Evolutionary conservation across 1,284 basidiomycete genomes (phyloP).

Genomic region (Ustilago cynodontis): DNA sequence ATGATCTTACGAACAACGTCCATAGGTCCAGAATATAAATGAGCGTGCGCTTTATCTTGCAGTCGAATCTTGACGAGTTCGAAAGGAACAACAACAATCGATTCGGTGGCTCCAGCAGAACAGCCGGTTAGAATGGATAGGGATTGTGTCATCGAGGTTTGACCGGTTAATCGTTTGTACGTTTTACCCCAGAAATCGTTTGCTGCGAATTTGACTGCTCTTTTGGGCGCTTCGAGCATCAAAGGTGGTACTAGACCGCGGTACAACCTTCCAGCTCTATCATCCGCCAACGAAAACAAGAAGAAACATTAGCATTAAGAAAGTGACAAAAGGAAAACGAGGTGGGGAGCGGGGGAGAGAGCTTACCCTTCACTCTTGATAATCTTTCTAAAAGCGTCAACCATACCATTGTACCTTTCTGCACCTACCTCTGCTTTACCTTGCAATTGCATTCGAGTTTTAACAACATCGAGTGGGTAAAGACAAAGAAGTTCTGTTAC

Average conservation of each 20-base stretch:
- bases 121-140: conserved; percentile 91
- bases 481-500: conserved; percentile 88
- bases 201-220: conserved; percentile 91
- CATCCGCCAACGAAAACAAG: neutral
- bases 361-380: conserved; percentile 86
- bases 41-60: conserved; percentile 87
- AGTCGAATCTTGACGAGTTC: conserved; percentile 93
- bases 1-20: conserved; percentile 93
- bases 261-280: conserved; percentile 80
- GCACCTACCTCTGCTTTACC: conserved; percentile 76
- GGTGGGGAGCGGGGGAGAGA: neutral
- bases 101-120: conserved; percentile 94
- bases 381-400: conserved; percentile 83
- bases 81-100: conserved; percentile 93
- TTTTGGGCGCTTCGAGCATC: conserved; percentile 95
- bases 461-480: conserved; percentile 83
- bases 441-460: conserved; percentile 97
- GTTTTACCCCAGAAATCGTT: conserved; percentile 88
- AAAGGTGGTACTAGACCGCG: conserved; percentile 93
- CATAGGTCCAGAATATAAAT: conserved; percentile 86
- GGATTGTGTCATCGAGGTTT: conserved; percentile 86
- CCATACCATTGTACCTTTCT: conserved; percentile 75
- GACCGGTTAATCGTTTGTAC: conserved; percentile 74
- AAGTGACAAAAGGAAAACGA: neutral
- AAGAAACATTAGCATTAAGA: neutral